Conservation (phyloP, 129 eudicot species). For the Arctium minus region DNA sequence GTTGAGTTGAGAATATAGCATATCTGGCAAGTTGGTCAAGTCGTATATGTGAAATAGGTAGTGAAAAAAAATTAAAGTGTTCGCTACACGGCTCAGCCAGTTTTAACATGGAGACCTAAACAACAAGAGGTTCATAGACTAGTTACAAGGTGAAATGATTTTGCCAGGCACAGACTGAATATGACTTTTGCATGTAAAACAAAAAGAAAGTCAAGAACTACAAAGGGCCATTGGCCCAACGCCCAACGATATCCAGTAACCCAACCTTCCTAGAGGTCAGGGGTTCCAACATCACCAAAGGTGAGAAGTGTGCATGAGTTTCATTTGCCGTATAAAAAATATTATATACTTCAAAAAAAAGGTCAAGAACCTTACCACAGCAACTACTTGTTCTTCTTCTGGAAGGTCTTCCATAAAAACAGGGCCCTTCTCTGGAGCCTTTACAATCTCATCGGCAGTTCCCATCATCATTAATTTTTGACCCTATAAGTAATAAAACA, state of each 20-base stretch:
- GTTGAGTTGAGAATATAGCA: background rate
- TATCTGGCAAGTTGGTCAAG: background rate
- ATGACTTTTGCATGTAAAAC: background rate
- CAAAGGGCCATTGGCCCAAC: background rate
- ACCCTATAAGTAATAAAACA: slow-evolving; percentile 49
- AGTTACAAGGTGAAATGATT: background rate
- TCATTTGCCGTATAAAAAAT: background rate
- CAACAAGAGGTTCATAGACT: background rate
- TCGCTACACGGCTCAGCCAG: background rate
- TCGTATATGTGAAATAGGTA: background rate
- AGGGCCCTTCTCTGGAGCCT: slow-evolving; percentile 96
- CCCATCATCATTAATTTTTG: slow-evolving; percentile 99
- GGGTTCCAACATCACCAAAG: background rate
- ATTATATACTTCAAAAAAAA: background rate
- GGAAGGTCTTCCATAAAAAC: slow-evolving; percentile 95
- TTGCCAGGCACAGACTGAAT: background rate
- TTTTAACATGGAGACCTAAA: background rate
- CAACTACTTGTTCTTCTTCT: slow-evolving; percentile 88
- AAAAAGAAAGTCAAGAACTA: background rate
- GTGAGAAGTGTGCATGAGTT: background rate
- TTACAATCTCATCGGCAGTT: slow-evolving; percentile 92
- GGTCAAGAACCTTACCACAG: slow-evolving; percentile 50
- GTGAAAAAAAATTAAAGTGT: background rate
- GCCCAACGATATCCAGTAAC: background rate
- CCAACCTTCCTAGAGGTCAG: background rate